These are phyloP conservation scores for Climacium dendroides DNA, from an alignment of 225 moss, liverwort and hornwort species.

Conservation along the genomic window DNA sequence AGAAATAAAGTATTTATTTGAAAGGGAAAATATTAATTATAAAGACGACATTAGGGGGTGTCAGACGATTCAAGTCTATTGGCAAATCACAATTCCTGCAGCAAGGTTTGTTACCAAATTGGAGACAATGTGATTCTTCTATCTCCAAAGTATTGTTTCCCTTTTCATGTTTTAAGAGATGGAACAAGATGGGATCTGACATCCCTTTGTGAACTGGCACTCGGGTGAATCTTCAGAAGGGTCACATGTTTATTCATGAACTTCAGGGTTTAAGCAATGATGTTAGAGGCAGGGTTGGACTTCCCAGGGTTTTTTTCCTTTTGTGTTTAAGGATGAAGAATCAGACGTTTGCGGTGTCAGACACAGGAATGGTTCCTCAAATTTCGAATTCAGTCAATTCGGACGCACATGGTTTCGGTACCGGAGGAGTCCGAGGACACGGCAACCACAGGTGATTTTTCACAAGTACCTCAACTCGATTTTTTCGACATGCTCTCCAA, in stretches of 20 bases:
- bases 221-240: not conserved
- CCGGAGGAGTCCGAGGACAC: conserved; percentile 79
- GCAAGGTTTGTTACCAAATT: not conserved
- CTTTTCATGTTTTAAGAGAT: not conserved
- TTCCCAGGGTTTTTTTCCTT: not conserved
- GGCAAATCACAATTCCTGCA: not conserved
- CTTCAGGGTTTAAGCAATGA: not conserved
- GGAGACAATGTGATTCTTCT: not conserved
- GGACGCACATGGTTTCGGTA: conserved; percentile 25
- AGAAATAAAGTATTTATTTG: not conserved
- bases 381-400: conserved; percentile 33
- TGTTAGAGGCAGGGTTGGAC: not conserved
- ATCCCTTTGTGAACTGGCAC: not conserved
- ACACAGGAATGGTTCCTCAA: conserved; percentile 65
- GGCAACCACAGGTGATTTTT: conserved; percentile 16
- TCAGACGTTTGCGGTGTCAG: conserved; percentile 43
- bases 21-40: not conserved
- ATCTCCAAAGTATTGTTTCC: too few relatives aligned
- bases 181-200: not conserved
- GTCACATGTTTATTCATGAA: not conserved
- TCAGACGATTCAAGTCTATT: not conserved
- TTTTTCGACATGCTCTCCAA: not conserved
- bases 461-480: not conserved
- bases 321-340: conserved; percentile 21
- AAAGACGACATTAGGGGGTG: not conserved